Evolutionary conservation across 192 early-diverging fungal species (phyloP).

Genomic region (Gonapodya prolifera): DNA sequence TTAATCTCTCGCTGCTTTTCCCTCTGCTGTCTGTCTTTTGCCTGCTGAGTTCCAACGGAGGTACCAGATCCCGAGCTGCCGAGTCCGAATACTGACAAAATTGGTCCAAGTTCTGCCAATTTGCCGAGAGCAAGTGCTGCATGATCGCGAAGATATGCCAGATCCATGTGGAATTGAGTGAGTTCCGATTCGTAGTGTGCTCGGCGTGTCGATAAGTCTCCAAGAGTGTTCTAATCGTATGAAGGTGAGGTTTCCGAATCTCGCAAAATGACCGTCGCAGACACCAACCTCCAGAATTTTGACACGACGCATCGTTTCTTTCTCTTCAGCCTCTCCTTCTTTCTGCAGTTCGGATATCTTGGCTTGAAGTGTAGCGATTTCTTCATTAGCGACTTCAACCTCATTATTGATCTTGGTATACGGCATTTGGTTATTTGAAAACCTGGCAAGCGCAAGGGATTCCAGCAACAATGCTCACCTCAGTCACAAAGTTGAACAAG

Average conservation of each 20-base stretch:
- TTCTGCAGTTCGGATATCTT: background rate
- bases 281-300: background rate
- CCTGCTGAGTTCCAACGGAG: background rate
- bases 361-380: background rate
- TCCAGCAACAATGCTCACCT: too few species aligned
- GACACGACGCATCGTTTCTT: background rate
- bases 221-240: background rate
- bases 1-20: background rate
- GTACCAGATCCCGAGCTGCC: background rate
- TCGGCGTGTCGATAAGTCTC: background rate
- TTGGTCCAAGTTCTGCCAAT: background rate
- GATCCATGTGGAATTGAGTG: background rate
- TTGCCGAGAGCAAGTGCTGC: background rate
- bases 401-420: conserved; percentile 39
- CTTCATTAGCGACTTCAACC: conserved; percentile 21
- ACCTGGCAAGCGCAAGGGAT: background rate
- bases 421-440: too few species aligned
- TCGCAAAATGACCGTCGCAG: background rate
- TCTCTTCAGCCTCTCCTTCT: background rate
- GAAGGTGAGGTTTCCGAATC: background rate
- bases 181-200: background rate
- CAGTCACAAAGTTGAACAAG: conserved; percentile 54
- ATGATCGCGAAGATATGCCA: background rate
- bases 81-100: background rate
- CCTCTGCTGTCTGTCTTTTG: background rate